Evolutionary conservation across 2,329 filamentous ascomycete species (phyloP).

Genomic region (Polychaeton citri): DNA sequence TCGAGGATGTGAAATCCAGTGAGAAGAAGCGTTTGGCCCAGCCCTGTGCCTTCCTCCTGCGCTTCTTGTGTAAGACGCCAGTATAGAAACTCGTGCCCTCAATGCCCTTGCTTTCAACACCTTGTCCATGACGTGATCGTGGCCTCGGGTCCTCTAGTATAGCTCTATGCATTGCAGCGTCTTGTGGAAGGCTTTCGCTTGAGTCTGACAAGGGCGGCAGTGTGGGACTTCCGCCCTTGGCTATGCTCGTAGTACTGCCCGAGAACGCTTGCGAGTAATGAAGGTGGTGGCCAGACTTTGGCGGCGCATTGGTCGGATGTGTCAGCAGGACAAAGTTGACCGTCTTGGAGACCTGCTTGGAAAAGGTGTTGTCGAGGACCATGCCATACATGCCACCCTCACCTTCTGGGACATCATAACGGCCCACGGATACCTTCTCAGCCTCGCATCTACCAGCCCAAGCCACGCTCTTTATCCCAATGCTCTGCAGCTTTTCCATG

Average conservation of each 20-base stretch:
- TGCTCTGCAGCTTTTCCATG: constrained; percentile 48
- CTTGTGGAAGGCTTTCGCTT: constrained; percentile 35
- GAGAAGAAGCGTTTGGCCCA: constrained; percentile 92
- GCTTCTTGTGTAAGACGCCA: constrained; percentile 74
- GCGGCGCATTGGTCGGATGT: constrained; percentile 71
- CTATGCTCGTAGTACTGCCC: constrained; percentile 24
- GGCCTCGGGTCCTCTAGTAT: constrained; percentile 27
- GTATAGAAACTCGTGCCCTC: constrained; percentile 54
- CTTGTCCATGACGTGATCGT: constrained; percentile 21
- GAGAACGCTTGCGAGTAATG: constrained; percentile 43
- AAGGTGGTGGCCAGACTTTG: constrained; percentile 59
- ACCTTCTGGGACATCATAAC: constrained; percentile 59
- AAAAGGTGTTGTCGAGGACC: constrained; percentile 98
- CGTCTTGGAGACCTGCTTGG: constrained; percentile 86
- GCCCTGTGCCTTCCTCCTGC: constrained; percentile 85
- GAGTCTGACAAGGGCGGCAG: constrained; percentile 33
- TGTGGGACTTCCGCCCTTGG: constrained; percentile 24
- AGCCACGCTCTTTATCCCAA: constrained; percentile 48
- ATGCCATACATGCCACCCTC: constrained; percentile 90
- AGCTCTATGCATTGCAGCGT: constrained; percentile 14
- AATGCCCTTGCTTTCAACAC: constrained; percentile 16
- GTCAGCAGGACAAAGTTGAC: constrained; percentile 90
- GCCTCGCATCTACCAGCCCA: constrained; percentile 96
- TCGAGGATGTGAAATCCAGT: constrained; percentile 85
- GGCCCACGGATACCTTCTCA: constrained; percentile 86